phyloP scores from a whole-genome alignment of 2,329 filamentous ascomycete genomes.

The Chaetoscypha palmicola region DNA sequence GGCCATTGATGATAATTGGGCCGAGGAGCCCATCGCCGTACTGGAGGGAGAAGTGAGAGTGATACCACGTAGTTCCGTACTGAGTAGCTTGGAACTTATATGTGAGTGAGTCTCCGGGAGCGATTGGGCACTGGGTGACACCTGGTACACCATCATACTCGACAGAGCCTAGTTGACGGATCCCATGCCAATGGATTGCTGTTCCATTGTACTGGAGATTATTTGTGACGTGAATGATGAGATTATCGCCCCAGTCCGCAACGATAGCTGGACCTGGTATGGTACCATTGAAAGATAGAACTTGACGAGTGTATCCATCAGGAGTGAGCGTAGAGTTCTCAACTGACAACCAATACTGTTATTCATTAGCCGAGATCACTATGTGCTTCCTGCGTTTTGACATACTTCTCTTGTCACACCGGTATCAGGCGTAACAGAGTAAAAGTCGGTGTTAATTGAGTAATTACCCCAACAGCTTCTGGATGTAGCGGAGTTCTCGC shows the following conservation, averaged over 20 bases:
- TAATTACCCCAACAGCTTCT: slow-evolving; percentile 30
- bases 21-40: slow-evolving; percentile 42
- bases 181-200: slow-evolving; percentile 45
- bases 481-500: slow-evolving; percentile 27
- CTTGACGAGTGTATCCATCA: slow-evolving; percentile 43
- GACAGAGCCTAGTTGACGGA: slow-evolving; percentile 36
- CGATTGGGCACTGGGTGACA: slow-evolving; percentile 59
- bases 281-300: slow-evolving; percentile 39
- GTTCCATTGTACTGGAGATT: slow-evolving; percentile 38
- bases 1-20: slow-evolving; percentile 54
- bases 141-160: slow-evolving; percentile 35
- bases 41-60: slow-evolving; percentile 25
- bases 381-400: too few species aligned
- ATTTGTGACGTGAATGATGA: slow-evolving; percentile 33
- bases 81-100: slow-evolving; percentile 33
- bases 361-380: too few species aligned
- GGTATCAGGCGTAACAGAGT: slow-evolving; percentile 28
- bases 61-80: slow-evolving; percentile 30
- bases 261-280: slow-evolving; percentile 36
- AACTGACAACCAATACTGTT: slow-evolving; percentile 26
- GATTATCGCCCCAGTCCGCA: slow-evolving; percentile 30
- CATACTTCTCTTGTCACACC: slow-evolving; percentile 30
- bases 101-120: slow-evolving; percentile 43
- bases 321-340: slow-evolving; percentile 28
- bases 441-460: slow-evolving; percentile 29